Evolutionary conservation across 495 filamentous ascomycete species (phyloP), one percentile per base, ranked within the genome.

Genomic region (Neurospora sp.): DNA sequence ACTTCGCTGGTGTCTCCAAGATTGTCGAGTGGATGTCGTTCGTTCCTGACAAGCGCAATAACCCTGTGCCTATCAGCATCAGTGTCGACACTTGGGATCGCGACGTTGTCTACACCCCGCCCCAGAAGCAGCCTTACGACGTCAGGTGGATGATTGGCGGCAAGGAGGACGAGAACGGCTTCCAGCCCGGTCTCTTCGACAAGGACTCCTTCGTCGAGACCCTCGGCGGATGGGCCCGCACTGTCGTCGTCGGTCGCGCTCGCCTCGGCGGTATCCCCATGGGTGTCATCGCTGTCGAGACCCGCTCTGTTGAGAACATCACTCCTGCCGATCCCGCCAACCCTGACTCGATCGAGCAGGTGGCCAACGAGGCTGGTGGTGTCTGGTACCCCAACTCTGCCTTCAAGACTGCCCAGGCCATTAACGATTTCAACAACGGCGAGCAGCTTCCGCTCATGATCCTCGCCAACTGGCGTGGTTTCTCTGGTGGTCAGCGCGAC

Each of bases 351-450:
- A 96, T 93, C 77, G 96, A 99, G 85, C 94, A 96, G 83, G 89
- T 98, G 76, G 87, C 87, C 72, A 93, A 90, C 71, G 96, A 99
- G 85, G 96, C 96, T 76, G 96, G 96, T 86, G 96, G 97, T 79
- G 96, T 99, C 37, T 99, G 96, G 96, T 99, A 98, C 82, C 96
- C 96, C 77, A 99, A 99, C 87, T 97, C 94, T 6, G 96, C 96
- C 40, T 98, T 93, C 89, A 99, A 99, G 91, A 99, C 96, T 71
- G 96, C 96, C 20, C 96, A 99, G 81, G 96, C 96, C 71, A 96
- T 99, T 82, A 93, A 90, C 74, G 96, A 99, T 87, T 99, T 99
- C 89, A 99, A 98, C 90, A 89, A 96, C 76, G 96, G 96, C 80
- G 96, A 99, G 83, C 96, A 98, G 86, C 88, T 99, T 74, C 96